Percentiles rank a stretch among this genome's conserved stretches.
phyloP scores from a whole-genome alignment of 2,329 filamentous ascomycete genomes.

The Colletotrichum theobromicola region DNA sequence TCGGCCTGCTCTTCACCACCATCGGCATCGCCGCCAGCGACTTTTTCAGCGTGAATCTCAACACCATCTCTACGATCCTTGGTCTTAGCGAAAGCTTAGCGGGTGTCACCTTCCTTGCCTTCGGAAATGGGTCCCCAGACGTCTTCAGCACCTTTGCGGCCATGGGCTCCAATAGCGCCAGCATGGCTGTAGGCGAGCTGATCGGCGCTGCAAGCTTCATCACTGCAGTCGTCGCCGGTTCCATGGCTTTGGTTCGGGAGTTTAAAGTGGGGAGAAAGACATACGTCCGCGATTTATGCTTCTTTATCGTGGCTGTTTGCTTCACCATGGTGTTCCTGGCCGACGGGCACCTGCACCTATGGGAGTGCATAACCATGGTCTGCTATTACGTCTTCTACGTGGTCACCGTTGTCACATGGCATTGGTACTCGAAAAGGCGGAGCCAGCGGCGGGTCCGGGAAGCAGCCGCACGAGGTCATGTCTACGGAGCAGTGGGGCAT shows the following conservation, averaged over 20 bases:
- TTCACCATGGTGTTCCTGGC: conserved; percentile 89
- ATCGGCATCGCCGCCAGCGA: conserved; percentile 98
- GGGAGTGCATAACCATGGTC: conserved; percentile 93
- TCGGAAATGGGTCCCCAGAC: conserved; percentile 97
- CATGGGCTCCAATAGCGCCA: conserved; percentile 97
- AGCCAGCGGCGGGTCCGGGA: conserved; percentile 68
- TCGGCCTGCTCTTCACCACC: conserved; percentile 89
- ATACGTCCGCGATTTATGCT: conserved; percentile 89
- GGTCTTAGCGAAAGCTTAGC: conserved; percentile 96
- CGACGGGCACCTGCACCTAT: conserved; percentile 82
- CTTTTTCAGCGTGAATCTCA: conserved; percentile 97
- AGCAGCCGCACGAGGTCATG: conserved; percentile 76
- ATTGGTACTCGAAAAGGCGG: conserved; percentile 78
- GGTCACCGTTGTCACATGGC: conserved; percentile 85
- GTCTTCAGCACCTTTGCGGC: conserved; percentile 99
- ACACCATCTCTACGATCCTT: conserved; percentile 86
- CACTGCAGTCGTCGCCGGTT: conserved; percentile 92
- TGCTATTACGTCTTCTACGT: conserved; percentile 92
- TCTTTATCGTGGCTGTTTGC: conserved; percentile 85
- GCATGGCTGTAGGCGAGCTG: conserved; percentile 92
- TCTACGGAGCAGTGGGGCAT: conserved; percentile 61
- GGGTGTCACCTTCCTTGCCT: conserved; percentile 93
- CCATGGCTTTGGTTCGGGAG: conserved; percentile 95
- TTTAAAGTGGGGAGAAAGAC: conserved; percentile 90
- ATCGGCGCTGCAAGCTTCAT: conserved; percentile 97